phyloP scores from a whole-genome alignment of 2,329 filamentous ascomycete genomes.

The Trichoderma sp. region DNA sequence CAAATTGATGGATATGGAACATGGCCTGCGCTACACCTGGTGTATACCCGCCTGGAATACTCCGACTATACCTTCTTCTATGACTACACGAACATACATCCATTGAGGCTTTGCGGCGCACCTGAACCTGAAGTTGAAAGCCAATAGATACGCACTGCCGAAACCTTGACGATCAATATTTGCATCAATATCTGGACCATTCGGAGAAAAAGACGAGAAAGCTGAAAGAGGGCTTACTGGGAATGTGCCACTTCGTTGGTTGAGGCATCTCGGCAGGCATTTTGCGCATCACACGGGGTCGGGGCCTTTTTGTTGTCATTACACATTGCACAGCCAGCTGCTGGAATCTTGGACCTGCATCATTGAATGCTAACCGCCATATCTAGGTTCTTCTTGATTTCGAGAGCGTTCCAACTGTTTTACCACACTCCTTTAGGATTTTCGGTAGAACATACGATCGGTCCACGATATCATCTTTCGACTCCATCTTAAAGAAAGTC shows the following conservation, averaged over 20 bases:
- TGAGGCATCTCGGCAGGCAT: neutral
- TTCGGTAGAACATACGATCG: constrained; percentile 38
- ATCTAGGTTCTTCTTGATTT: constrained; percentile 44
- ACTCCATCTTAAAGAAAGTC: constrained; percentile 28
- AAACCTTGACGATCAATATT: neutral
- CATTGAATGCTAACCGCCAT: constrained; percentile 26
- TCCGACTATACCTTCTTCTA: neutral
- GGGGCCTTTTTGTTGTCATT: neutral
- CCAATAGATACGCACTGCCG: neutral
- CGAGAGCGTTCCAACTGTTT: constrained; percentile 40
- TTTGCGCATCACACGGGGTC: neutral
- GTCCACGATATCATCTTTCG: constrained; percentile 29
- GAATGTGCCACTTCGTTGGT: neutral
- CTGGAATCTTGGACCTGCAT: neutral
- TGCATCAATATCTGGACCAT: neutral
- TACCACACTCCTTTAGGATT: constrained; percentile 43
- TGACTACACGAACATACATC: neutral
- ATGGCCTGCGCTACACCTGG: too few relatives aligned
- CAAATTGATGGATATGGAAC: neutral
- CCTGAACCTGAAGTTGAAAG: neutral
- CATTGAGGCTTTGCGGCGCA: neutral
- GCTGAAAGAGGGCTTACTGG: neutral
- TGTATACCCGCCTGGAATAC: neutral
- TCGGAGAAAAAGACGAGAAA: neutral
- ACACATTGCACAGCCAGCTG: neutral